phyloP scores from a whole-genome alignment of 2,329 filamentous ascomycete species.

The Blastomyces silverae region DNA sequence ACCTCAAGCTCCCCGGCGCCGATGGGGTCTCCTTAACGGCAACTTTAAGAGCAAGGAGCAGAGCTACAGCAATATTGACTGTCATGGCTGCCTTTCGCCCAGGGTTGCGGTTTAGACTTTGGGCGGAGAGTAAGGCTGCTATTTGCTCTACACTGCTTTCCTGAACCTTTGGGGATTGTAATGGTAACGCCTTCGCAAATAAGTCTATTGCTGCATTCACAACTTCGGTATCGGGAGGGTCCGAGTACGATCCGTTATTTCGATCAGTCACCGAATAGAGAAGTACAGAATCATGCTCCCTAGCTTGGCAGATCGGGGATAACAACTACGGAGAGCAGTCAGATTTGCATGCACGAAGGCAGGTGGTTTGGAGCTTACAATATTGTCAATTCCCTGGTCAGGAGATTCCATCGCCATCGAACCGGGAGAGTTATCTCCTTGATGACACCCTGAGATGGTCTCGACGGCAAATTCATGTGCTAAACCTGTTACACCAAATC shows the following conservation, averaged over 20 bases:
- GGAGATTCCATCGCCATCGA: slow-evolving; percentile 37
- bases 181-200: slow-evolving; percentile 82
- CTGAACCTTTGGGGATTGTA: slow-evolving; percentile 85
- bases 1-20: slow-evolving; percentile 64
- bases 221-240: slow-evolving; percentile 84
- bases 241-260: slow-evolving; percentile 49
- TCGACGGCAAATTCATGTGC: slow-evolving; percentile 69
- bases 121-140: slow-evolving; percentile 76
- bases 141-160: slow-evolving; percentile 95
- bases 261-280: slow-evolving; percentile 58
- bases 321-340: slow-evolving; percentile 32
- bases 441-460: slow-evolving; percentile 62
- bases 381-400: slow-evolving; percentile 38
- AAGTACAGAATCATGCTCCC: slow-evolving; percentile 81
- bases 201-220: slow-evolving; percentile 90
- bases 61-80: slow-evolving; percentile 78
- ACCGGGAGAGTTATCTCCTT: slow-evolving; percentile 49
- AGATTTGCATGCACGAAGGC: slow-evolving; percentile 10
- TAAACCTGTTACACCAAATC: slow-evolving; percentile 85
- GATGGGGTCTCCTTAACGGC: slow-evolving; percentile 73
- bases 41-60: slow-evolving; percentile 75
- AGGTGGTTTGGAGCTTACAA: slow-evolving; percentile 29
- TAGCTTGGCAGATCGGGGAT: slow-evolving; percentile 67
- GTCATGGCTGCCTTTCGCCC: slow-evolving; percentile 84
- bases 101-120: slow-evolving; percentile 72